phyloP scores from a whole-genome alignment of 2,329 filamentous ascomycete genomes.

The Aphanocladium album region DNA sequence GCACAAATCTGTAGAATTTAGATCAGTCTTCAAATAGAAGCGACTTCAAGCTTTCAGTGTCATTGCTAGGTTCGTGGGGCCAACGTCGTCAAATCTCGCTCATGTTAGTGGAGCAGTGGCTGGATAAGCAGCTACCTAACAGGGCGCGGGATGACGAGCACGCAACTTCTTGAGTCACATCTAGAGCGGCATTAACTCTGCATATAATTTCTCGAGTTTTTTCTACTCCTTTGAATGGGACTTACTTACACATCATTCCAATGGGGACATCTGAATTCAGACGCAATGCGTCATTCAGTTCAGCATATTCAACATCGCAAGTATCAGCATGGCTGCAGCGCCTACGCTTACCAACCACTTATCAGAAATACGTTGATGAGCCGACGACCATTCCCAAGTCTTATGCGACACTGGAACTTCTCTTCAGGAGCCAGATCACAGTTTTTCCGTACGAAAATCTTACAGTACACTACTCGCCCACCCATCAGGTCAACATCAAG shows the following conservation, averaged over 20 bases:
- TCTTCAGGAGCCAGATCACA: not conserved
- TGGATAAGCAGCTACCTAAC: not conserved
- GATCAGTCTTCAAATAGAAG: not conserved
- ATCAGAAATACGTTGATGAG: not conserved
- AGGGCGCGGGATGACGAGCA: not conserved
- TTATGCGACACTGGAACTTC: not conserved
- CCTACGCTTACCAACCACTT: not conserved
- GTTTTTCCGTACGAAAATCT: slow-evolving; percentile 54
- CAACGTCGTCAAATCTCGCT: no score
- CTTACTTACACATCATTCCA: not conserved
- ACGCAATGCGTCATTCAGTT: not conserved
- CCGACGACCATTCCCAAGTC: not conserved
- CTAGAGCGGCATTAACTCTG: not conserved
- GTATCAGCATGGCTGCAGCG: not conserved
- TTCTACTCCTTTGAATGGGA: not conserved
- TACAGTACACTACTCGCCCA: slow-evolving; percentile 44
- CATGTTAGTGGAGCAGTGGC: not conserved
- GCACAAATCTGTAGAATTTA: not conserved
- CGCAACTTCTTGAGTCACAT: slow-evolving; percentile 2
- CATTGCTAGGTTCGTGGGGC: no score
- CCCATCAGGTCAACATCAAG: slow-evolving; percentile 37
- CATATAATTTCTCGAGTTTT: not conserved
- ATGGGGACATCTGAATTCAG: not conserved
- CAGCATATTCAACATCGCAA: not conserved
- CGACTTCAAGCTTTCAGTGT: no score